Conservation (phyloP, 2,329 filamentous ascomycete species). For the Fusarium newnesense region DNA sequence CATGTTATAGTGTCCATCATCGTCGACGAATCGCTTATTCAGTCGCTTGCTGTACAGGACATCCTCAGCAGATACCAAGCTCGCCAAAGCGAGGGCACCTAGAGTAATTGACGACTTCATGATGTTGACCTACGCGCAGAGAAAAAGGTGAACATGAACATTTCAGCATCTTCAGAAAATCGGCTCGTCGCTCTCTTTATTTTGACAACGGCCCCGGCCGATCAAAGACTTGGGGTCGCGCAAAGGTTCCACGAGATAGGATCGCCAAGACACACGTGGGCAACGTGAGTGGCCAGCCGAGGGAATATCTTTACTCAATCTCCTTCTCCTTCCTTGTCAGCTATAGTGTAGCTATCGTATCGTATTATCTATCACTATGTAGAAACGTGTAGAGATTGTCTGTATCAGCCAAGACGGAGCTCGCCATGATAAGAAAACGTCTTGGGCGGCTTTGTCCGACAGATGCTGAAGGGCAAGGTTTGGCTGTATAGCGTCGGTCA, state of each 20-base stretch:
- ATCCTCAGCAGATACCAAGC: slow-evolving; percentile 54
- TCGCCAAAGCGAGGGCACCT: slow-evolving; percentile 40
- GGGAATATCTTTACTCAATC: slow-evolving; percentile 2
- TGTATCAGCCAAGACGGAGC: slow-evolving; percentile 1
- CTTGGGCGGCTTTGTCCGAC: slow-evolving; percentile 14
- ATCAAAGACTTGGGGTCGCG: slow-evolving; percentile 15
- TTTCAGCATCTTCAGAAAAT: not conserved
- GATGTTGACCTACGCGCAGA: not conserved
- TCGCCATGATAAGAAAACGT: not conserved
- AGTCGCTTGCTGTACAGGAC: slow-evolving; percentile 60
- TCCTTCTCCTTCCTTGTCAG: not conserved
- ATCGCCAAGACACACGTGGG: slow-evolving; percentile 45
- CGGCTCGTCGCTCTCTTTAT: slow-evolving; percentile 33
- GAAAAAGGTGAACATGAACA: not conserved
- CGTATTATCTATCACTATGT: not conserved
- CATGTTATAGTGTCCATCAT: slow-evolving; percentile 63
- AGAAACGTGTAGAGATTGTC: not conserved
- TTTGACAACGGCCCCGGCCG: not conserved
- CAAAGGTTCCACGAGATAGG: slow-evolving; percentile 28
- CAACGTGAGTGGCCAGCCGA: slow-evolving; percentile 35
- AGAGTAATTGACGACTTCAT: slow-evolving; percentile 41
- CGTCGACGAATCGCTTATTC: slow-evolving; percentile 60
- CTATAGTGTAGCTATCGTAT: not conserved
- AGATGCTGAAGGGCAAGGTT: slow-evolving; percentile 32
- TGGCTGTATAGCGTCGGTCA: slow-evolving; percentile 14